Evolutionary conservation across 345 rosid genomes (phyloP), one percentile per base, ranked within the genome.

Genomic region (Lepidium aucheri): DNA sequence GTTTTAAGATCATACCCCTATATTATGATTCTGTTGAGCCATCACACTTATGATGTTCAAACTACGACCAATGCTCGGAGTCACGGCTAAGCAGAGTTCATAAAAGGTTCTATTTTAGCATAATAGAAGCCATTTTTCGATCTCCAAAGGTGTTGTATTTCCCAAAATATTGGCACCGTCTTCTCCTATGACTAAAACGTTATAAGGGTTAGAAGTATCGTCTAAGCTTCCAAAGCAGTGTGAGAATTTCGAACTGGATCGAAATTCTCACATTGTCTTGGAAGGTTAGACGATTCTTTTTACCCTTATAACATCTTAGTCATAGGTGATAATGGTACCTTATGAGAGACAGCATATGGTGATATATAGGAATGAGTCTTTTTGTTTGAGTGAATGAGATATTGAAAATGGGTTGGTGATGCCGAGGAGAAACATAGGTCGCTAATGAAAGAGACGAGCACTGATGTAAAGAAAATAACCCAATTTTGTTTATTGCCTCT

Each of bases 11-110:
- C 69, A 52, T 24, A 65, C 0, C 58, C 58, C 69, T 2, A 65
- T n/a, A 16, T 65, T 65, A 15, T 65, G 53, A 7, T 5, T 22
- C 2, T 65, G 69, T 39, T 52, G 69, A 65, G 69, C 69, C 40
- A 17, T 38, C 7, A 22, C 60, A 34, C 69, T 59, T 13, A 65
- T 65, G 46, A 30, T 42, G 38, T 53, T 52, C 14, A 16, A 11
- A 3, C 3, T 26, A 26, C 0, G 12, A 3, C 4, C 26, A 32
- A 2, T 9, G 24, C 17, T 26, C 47, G 9, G 8, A 2, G 12
- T 9, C 24, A 65, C 24, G 16, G 49, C 15, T 40, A 65, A 50
- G 49, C 69, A 52, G 24, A 65, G 47, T 40, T 66, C 40, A 17
- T 39, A 65, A 52, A 33, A 1, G 45, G 47, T 15, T 51, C 40